Conservation (phyloP, 495 filamentous ascomycete species). For the Bathelium albidoporum region DNA sequence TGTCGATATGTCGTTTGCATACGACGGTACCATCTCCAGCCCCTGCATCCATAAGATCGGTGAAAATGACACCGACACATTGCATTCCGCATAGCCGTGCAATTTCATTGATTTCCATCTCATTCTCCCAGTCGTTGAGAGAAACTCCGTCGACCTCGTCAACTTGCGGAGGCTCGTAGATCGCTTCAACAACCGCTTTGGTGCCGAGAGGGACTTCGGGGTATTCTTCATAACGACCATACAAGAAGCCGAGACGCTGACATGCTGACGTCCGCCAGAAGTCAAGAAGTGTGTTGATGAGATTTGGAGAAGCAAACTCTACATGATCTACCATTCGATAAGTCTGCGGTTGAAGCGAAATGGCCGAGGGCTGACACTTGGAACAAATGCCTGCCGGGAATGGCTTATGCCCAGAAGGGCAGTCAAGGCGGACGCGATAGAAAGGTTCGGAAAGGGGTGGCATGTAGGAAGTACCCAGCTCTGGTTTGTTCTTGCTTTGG, state of each 20-base stretch:
- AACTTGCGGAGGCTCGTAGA: constrained; percentile 91
- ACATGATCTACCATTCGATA: constrained; percentile 99
- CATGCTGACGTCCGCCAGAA: constrained; percentile 76
- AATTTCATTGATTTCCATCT: constrained; percentile 69
- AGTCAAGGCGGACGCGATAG: constrained; percentile 78
- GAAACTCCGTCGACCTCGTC: constrained; percentile 87
- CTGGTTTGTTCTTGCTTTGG: constrained; percentile 87
- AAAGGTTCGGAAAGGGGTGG: constrained; percentile 90
- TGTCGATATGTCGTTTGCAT: constrained; percentile 94
- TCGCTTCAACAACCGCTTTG: constrained; percentile 94
- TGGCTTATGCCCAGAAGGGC: constrained; percentile 80
- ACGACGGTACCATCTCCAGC: constrained; percentile 70
- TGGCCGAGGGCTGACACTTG: constrained; percentile 96
- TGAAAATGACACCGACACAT: constrained; percentile 91
- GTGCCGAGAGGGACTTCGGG: constrained; percentile 84
- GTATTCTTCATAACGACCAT: constrained; percentile 87
- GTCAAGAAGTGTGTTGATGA: constrained; percentile 80
- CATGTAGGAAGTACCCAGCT: constrained; percentile 86
- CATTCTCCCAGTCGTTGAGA: constrained; percentile 77
- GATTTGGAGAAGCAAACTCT: constrained; percentile 71
- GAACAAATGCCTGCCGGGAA: constrained; percentile 99
- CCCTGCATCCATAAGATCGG: constrained; percentile 79
- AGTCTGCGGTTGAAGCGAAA: constrained; percentile 84
- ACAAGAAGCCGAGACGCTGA: constrained; percentile 83
- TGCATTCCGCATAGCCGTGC: constrained; percentile 77